phyloP scores from a whole-genome alignment of 768 basidiomycete genomes.

The Calocybe gangraenosa region DNA sequence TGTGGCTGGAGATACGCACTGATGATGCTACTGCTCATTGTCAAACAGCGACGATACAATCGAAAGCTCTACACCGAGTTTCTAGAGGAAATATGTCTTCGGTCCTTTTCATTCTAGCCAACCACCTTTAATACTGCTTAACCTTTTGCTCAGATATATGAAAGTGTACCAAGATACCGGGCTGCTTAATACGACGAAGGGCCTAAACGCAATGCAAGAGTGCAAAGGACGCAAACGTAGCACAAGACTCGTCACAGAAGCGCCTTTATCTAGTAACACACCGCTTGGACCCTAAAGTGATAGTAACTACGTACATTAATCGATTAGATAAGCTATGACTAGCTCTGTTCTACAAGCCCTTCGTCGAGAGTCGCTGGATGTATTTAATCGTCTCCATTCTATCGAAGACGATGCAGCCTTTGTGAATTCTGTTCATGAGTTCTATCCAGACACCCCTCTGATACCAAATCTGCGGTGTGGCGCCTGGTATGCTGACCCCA shows the following conservation, averaged over 20 bases:
- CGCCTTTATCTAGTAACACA: slow-evolving; percentile 12
- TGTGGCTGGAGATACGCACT: not conserved
- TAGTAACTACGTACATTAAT: too few species aligned
- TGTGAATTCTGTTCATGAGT: slow-evolving; percentile 33
- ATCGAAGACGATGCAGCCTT: slow-evolving; percentile 75
- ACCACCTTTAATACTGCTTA: not conserved
- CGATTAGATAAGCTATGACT: too few species aligned
- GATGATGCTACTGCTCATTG: not conserved
- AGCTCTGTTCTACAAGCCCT: slow-evolving; percentile 40
- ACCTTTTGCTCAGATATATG: slow-evolving; percentile 46
- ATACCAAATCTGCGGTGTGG: slow-evolving; percentile 91
- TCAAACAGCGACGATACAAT: slow-evolving; percentile 62
- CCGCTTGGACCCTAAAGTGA: too few species aligned
- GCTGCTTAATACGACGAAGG: slow-evolving; percentile 44
- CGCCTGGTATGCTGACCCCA: slow-evolving; percentile 86
- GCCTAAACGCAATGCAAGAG: slow-evolving; percentile 53
- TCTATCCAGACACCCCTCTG: slow-evolving; percentile 34
- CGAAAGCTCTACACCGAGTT: slow-evolving; percentile 75
- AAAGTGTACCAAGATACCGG: slow-evolving; percentile 52
- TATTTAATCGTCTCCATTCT: slow-evolving; percentile 87
- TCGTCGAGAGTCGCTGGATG: slow-evolving; percentile 66
- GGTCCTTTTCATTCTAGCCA: slow-evolving; percentile 30
- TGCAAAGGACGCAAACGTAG: slow-evolving; percentile 62
- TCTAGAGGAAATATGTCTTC: slow-evolving; percentile 70
- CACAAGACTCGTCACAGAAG: slow-evolving; percentile 36